Conservation (phyloP, 2,329 filamentous ascomycete genomes). For the Neofusicoccum kwambonambiense region DNA sequence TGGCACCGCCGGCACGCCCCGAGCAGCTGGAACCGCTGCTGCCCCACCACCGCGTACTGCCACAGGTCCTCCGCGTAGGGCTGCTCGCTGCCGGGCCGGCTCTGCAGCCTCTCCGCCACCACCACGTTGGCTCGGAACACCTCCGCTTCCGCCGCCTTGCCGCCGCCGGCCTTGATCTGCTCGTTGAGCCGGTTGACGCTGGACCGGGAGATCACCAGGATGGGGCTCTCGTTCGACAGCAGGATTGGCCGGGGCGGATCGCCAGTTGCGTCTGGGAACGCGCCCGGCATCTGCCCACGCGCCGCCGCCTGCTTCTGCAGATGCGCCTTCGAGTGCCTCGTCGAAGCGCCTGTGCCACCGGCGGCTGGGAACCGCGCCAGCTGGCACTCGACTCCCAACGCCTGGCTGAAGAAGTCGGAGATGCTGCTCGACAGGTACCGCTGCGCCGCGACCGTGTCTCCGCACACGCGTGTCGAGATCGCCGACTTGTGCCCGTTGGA, state of each 20-base stretch:
- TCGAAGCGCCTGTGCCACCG: constrained; percentile 53
- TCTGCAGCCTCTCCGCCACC: constrained; percentile 52
- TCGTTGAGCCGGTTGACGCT: constrained; percentile 78
- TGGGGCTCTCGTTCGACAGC: constrained; percentile 90
- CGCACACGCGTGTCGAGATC: constrained; percentile 68
- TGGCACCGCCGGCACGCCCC: constrained; percentile 87
- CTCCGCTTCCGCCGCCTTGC: constrained; percentile 65
- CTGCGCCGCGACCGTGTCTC: constrained; percentile 70
- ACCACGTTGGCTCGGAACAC: constrained; percentile 90
- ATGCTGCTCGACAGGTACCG: constrained; percentile 67
- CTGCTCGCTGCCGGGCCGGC: constrained; percentile 45
- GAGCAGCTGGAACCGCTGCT: constrained; percentile 66
- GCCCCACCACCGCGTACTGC: constrained; percentile 65
- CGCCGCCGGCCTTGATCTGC: constrained; percentile 62
- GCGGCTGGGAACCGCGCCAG: constrained; percentile 76
- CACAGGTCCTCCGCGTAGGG: constrained; percentile 82
- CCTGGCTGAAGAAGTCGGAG: constrained; percentile 73
- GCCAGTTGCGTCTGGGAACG: constrained; percentile 57
- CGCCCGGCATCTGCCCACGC: constrained; percentile 48
- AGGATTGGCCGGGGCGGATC: constrained; percentile 62
- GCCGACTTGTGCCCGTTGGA: constrained; percentile 35
- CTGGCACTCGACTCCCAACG: constrained; percentile 75
- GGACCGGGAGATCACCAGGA: constrained; percentile 76
- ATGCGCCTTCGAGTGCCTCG: constrained; percentile 70
- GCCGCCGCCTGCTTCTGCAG: constrained; percentile 46